Percentiles rank a stretch among this genome's conserved stretches.
phyloP scores from a whole-genome alignment of 306 rosid species.

The Oxytropis ochrocephala region DNA sequence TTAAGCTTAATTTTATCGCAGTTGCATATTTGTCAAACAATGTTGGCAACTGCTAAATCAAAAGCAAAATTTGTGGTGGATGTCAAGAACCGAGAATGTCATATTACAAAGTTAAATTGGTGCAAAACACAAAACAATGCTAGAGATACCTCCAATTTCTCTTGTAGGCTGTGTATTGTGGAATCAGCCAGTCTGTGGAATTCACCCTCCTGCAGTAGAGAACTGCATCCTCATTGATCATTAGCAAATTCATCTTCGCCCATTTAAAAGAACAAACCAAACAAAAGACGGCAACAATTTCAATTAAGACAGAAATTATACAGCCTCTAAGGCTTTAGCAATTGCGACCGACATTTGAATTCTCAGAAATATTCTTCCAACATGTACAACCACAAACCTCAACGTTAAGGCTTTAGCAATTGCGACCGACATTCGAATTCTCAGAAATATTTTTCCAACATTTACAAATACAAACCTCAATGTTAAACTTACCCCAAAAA shows the following conservation, averaged over 20 bases:
- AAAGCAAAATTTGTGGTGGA: background rate
- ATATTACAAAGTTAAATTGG: background rate
- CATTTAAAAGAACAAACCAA: background rate
- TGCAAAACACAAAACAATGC: background rate
- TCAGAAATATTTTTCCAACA: background rate
- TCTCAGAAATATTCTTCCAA: no score
- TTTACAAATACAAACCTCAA: background rate
- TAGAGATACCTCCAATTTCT: conserved; percentile 67
- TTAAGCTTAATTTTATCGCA: background rate
- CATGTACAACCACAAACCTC: no score
- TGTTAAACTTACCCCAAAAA: background rate
- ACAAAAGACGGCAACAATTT: background rate
- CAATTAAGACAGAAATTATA: background rate
- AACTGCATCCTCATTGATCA: conserved; percentile 53
- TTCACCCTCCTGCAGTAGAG: conserved; percentile 77
- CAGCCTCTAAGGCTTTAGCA: no score
- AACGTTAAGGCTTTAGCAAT: background rate
- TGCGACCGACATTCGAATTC: background rate
- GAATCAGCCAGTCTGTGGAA: conserved; percentile 66
- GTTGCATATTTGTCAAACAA: background rate
- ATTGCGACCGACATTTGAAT: no score
- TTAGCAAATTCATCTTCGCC: conserved; percentile 28
- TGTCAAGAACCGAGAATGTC: background rate
- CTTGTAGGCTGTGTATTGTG: conserved; percentile 69
- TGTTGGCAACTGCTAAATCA: background rate